Evolutionary conservation across 2,329 filamentous ascomycete genomes (phyloP), one percentile per base, ranked within the genome.

Genomic region (Colletotrichum sp.): DNA sequence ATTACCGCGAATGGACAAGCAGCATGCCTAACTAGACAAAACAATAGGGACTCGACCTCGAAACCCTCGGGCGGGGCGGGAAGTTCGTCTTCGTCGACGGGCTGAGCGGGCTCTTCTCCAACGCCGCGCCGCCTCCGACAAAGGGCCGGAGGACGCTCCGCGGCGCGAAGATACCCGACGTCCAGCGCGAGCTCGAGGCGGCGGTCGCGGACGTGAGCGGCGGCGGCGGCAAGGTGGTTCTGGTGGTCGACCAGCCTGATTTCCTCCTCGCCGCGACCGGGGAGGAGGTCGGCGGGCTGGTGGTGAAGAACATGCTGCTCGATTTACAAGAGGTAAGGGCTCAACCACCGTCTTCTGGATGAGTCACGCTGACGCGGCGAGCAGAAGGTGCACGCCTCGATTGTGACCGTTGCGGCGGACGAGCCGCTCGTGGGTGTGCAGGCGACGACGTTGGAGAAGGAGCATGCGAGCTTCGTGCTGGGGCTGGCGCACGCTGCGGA

Each of bases 31-130:
- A 48, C 5, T 48, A 5, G 0, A 48, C 38, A 48, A 48, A 48
- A 12, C 4, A 8, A 4, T 21, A 94, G 90, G 94, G 94, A 4
- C 81, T 97, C 64, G 95, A 97, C 83, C 86, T 97, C 66, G 90
- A 93, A 21, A 88, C 88, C 7, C 83, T 93, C 6, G 83, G 85
- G 69, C 87, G 87, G 43, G 89, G 90, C 76, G 90, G 90, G 36
- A 89, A 89, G 67, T 93, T 98, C 79, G 85, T 87, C 58, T 96
- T 95, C 79, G 88, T 98, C 36, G 95, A 98, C 83, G 95, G 94
- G 24, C 85, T 97, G 73, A 90, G 88, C 24, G 87, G 87, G 30
- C 81, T 95, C 30, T 94, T 91, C 55, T 62, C 73, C n/a, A 48
- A 67, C 43, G 16, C 66, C 56, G 38, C 75, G 34, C 61, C 28